These are phyloP conservation scores for Sambucus nigra DNA, from an alignment of 129 eudicot species.

Conservation along the genomic window DNA sequence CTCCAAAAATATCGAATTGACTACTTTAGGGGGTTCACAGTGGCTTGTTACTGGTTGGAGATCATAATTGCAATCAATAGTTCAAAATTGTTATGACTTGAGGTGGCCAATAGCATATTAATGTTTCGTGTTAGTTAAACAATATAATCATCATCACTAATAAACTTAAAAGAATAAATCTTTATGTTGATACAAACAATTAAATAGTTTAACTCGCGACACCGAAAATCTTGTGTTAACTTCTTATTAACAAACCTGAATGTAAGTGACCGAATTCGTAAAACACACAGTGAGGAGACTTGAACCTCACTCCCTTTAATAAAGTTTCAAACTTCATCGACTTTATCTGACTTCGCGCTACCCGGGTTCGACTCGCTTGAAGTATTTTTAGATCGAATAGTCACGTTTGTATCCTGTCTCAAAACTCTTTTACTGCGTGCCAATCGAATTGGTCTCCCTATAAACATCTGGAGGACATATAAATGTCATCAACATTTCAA, in stretches of 20 bases:
- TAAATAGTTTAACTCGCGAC: not conserved
- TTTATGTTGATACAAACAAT: not conserved
- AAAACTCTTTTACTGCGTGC: constrained; percentile 57
- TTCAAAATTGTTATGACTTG: not conserved
- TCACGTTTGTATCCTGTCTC: constrained; percentile 50
- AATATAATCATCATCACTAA: not conserved
- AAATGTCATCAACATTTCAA: too few relatives aligned
- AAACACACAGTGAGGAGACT: not conserved
- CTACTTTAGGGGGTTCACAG: too few relatives aligned
- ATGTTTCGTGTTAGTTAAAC: not conserved
- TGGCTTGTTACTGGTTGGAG: too few relatives aligned
- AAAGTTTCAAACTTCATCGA: constrained; percentile 20
- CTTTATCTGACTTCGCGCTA: not conserved
- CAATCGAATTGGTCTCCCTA: constrained; percentile 75
- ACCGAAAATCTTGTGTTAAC: not conserved
- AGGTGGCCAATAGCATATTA: not conserved
- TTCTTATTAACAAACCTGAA: not conserved
- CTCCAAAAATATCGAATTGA: too few relatives aligned
- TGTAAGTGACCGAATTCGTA: not conserved
- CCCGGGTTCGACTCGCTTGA: constrained; percentile 14
- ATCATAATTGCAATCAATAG: too few relatives aligned
- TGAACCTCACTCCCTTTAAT: constrained; percentile 4
- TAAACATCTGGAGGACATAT: constrained; percentile 47
- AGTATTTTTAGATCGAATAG: constrained; percentile 26
- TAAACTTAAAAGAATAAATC: not conserved